Conservation (phyloP, 2,329 filamentous ascomycete species). For the Paecilomyces fulvus region DNA sequence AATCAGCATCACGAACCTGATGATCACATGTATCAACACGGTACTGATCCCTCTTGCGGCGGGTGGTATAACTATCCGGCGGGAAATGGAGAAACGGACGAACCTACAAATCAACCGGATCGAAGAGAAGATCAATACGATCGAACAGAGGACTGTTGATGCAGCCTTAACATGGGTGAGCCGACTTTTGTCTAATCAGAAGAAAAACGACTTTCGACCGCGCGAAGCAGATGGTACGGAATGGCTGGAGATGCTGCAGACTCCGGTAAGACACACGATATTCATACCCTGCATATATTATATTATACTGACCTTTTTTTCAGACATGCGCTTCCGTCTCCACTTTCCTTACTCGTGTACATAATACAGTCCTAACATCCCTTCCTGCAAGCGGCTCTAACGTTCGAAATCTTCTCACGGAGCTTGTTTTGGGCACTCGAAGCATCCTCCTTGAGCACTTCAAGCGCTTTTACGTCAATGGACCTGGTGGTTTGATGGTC, state of each 20-base stretch:
- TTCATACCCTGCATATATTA: neutral
- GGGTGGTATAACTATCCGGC: constrained; percentile 79
- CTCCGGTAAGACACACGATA: constrained; percentile 40
- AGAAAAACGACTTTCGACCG: constrained; percentile 85
- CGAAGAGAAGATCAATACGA: constrained; percentile 71
- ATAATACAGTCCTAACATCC: constrained; percentile 55
- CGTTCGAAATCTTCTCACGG: constrained; percentile 69
- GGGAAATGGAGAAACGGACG: constrained; percentile 79
- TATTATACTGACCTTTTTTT: constrained; percentile 2
- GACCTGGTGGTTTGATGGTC: constrained; percentile 88
- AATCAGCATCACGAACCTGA: constrained; percentile 83
- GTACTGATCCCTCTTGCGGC: constrained; percentile 85
- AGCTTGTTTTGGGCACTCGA: constrained; percentile 73
- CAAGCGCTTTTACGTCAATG: constrained; percentile 87
- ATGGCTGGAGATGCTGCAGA: constrained; percentile 69
- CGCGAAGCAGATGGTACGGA: constrained; percentile 58
- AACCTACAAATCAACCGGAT: constrained; percentile 65
- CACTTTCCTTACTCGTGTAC: constrained; percentile 65
- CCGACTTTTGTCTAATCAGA: constrained; percentile 66
- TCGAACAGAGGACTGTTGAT: constrained; percentile 61
- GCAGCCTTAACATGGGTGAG: constrained; percentile 68
- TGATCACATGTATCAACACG: constrained; percentile 84
- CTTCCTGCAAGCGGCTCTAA: constrained; percentile 62
- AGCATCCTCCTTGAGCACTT: constrained; percentile 81
- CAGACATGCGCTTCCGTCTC: constrained; percentile 71